Percentiles rank a stretch among this genome's conserved stretches.
Evolutionary conservation across 2,329 filamentous ascomycete species (phyloP).

Genomic region (Thielaviopsis euricoi): DNA sequence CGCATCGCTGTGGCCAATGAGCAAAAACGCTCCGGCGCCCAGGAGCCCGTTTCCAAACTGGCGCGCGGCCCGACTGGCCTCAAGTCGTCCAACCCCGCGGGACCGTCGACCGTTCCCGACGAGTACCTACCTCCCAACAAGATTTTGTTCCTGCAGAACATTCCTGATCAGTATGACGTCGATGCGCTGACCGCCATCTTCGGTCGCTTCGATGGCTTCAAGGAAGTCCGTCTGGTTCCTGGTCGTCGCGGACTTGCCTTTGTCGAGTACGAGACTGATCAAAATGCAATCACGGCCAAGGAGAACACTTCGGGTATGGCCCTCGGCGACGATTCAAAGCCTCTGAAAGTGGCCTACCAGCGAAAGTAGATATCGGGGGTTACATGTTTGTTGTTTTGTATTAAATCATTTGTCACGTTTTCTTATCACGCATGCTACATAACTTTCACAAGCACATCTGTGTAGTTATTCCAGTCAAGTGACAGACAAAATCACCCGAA

Average conservation of each 20-base stretch:
- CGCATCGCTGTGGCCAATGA: conserved; percentile 61
- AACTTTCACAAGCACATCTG: too few species aligned
- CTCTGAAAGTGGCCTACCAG: conserved; percentile 93
- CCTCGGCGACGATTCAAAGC: conserved; percentile 45
- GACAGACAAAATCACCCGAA: too few species aligned
- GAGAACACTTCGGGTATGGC: conserved; percentile 79
- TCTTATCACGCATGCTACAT: not conserved
- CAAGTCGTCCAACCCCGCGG: conserved; percentile 55
- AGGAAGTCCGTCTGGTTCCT: conserved; percentile 78
- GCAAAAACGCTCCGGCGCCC: conserved; percentile 45
- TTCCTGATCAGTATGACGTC: conserved; percentile 73
- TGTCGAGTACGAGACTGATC: conserved; percentile 86
- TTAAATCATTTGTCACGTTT: not conserved
- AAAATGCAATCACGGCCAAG: conserved; percentile 81
- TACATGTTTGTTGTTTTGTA: not conserved
- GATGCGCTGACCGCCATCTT: conserved; percentile 70
- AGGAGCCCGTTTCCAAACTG: conserved; percentile 40
- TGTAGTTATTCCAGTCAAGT: too few species aligned
- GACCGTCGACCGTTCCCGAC: conserved; percentile 70
- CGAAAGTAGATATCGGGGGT: conserved; percentile 41
- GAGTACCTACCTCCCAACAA: conserved; percentile 97
- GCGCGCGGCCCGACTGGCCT: conserved; percentile 46
- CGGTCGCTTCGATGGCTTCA: conserved; percentile 80
- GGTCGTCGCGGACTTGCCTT: conserved; percentile 81
- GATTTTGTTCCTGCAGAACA: conserved; percentile 82